A percentile compares a stretch with the other conserved stretches of the same genome.
Conservation (phyloP, 495 filamentous ascomycete species). For the Ascodesmis nigricans region DNA sequence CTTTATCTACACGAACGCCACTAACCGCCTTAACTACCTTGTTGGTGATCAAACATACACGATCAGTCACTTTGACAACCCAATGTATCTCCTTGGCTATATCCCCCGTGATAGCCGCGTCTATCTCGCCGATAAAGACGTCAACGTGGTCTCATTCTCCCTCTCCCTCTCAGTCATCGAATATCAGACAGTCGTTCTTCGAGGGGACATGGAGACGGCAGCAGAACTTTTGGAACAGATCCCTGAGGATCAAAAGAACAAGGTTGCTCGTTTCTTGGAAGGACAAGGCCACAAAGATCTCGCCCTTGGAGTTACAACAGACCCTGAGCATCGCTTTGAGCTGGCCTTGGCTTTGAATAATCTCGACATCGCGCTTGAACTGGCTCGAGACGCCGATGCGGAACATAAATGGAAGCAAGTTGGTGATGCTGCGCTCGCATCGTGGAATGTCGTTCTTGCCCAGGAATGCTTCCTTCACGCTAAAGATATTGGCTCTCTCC, state of each 20-base stretch:
- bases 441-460: constrained; percentile 71
- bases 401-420: constrained; percentile 97
- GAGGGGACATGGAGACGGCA: constrained; percentile 84
- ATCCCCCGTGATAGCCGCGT: constrained; percentile 79
- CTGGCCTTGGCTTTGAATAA: constrained; percentile 65
- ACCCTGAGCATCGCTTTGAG: constrained; percentile 92
- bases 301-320: constrained; percentile 86
- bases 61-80: constrained; percentile 88
- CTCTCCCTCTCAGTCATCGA: constrained; percentile 88
- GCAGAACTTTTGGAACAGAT: constrained; percentile 64
- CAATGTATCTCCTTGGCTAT: constrained; percentile 89
- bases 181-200: constrained; percentile 89
- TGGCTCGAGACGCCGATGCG: constrained; percentile 61
- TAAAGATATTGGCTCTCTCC: constrained; percentile 69
- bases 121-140: constrained; percentile 89
- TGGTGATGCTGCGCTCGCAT: constrained; percentile 68
- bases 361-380: constrained; percentile 59
- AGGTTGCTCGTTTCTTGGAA: constrained; percentile 93
- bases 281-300: constrained; percentile 92
- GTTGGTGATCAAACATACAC: constrained; percentile 97
- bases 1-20: constrained; percentile 94
- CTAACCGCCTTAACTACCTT: constrained; percentile 92
- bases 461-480: constrained; percentile 81
- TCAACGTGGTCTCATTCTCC: constrained; percentile 70
- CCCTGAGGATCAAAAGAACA: constrained; percentile 78